Percentiles rank a stretch among this genome's conserved stretches.
Evolutionary conservation across 805 yeast species (phyloP).

Genomic region (Wickerhamomyces mucosus): DNA sequence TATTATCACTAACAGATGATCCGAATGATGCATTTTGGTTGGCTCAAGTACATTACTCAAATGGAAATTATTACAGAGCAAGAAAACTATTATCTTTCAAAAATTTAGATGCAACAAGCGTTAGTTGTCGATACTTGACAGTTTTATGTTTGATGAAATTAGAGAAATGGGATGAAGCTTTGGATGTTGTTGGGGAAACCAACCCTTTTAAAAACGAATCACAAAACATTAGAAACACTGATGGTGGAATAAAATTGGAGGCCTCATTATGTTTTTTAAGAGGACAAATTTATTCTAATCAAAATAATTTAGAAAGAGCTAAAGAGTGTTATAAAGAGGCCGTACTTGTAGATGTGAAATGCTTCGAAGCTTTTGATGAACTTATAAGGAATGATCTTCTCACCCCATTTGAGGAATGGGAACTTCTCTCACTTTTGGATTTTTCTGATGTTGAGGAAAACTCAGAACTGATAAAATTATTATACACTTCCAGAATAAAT

Average conservation of each 20-base stretch:
- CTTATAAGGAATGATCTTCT: conserved; percentile 61
- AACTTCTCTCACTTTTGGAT: conserved; percentile 50
- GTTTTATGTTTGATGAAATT: conserved; percentile 65
- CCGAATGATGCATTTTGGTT: conserved; percentile 95
- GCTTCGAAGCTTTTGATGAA: conserved; percentile 87
- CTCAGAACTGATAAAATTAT: conserved; percentile 64
- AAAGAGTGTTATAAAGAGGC: conserved; percentile 85
- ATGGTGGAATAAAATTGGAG: conserved; percentile 82
- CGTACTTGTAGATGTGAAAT: conserved; percentile 76
- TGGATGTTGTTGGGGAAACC: conserved; percentile 73
- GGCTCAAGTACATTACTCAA: conserved; percentile 77
- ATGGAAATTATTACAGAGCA: conserved; percentile 73
- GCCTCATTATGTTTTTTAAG: conserved; percentile 80
- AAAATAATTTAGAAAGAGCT: conserved; percentile 77
- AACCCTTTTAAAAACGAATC: conserved; percentile 51
- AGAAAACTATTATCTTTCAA: conserved; percentile 55
- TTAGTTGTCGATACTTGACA: conserved; percentile 73
- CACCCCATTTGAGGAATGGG: conserved; percentile 85
- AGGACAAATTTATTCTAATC: conserved; percentile 75
- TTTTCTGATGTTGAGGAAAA: conserved; percentile 73
- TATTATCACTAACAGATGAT: conserved; percentile 72
- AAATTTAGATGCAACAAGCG: conserved; percentile 43
- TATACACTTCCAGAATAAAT: conserved; percentile 70
- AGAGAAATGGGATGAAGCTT: conserved; percentile 80
- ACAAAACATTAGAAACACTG: conserved; percentile 37